Percentiles rank a stretch among this genome's conserved stretches.
Evolutionary conservation across 2,329 filamentous ascomycete genomes (phyloP).

Genomic region (Venturia effusa): DNA sequence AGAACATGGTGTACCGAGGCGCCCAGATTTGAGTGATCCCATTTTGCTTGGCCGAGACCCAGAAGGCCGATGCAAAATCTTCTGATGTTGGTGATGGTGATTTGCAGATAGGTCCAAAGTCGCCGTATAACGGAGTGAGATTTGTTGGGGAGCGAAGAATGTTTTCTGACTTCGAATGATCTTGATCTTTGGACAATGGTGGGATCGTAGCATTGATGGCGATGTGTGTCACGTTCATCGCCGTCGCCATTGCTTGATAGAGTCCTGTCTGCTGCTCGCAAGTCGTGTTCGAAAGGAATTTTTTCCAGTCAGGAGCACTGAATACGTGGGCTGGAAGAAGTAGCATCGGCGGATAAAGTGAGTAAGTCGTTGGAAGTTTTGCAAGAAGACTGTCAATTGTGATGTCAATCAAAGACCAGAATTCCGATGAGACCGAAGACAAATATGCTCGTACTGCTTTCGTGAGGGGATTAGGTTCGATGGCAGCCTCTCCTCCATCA

Average conservation of each 20-base stretch:
- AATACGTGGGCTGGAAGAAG: conserved; percentile 43
- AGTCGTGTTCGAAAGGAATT: conserved; percentile 17
- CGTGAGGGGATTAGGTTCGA: not conserved
- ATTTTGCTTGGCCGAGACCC: conserved; percentile 65
- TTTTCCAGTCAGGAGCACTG: conserved; percentile 22
- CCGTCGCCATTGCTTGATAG: conserved; percentile 29
- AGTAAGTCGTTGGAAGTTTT: conserved; percentile 34
- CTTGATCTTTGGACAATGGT: conserved; percentile 11
- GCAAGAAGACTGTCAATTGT: not conserved
- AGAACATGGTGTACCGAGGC: conserved; percentile 89
- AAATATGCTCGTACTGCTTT: not conserved
- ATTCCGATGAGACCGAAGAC: not conserved
- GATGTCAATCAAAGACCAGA: not conserved
- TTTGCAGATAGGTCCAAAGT: conserved; percentile 51
- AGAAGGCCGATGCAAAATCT: conserved; percentile 61
- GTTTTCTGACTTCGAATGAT: conserved; percentile 39
- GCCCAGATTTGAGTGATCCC: conserved; percentile 79
- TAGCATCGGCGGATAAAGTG: conserved; percentile 46
- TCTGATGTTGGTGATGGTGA: conserved; percentile 18
- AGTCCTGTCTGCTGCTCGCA: conserved; percentile 18
- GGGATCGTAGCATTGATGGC: conserved; percentile 49
- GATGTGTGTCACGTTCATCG: conserved; percentile 42
- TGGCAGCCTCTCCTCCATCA: not conserved
- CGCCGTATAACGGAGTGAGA: conserved; percentile 58
- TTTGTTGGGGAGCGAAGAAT: conserved; percentile 61